Conservation (phyloP, 2,329 filamentous ascomycete species). For the Juglanconis oblonga region DNA sequence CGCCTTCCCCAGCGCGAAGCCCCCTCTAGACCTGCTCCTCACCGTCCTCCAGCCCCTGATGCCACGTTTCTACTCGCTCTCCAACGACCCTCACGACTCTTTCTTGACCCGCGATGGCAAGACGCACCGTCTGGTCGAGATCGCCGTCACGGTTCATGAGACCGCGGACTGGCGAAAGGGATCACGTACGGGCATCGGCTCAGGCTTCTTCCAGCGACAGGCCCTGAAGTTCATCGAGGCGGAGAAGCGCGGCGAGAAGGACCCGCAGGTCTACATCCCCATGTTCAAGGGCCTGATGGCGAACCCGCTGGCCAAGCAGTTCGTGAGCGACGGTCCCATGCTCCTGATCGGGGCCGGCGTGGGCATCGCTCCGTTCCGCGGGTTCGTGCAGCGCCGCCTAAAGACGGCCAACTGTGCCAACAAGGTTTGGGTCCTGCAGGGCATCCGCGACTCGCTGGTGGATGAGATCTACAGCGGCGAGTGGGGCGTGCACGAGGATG, state of each 20-base stretch:
- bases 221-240: slow-evolving; percentile 70
- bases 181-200: slow-evolving; percentile 78
- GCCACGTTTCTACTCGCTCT: slow-evolving; percentile 98
- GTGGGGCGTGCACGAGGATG: slow-evolving; percentile 88
- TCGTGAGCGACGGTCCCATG: slow-evolving; percentile 94
- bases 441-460: slow-evolving; percentile 86
- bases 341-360: slow-evolving; percentile 95
- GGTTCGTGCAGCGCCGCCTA: slow-evolving; percentile 90
- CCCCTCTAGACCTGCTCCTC: slow-evolving; percentile 78
- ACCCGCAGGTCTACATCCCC: slow-evolving; percentile 70
- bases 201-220: slow-evolving; percentile 88
- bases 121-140: slow-evolving; percentile 80
- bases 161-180: slow-evolving; percentile 73
- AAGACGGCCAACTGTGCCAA: slow-evolving; percentile 96
- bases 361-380: slow-evolving; percentile 94
- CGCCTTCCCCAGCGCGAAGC: slow-evolving; percentile 89
- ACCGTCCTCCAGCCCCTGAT: slow-evolving; percentile 82
- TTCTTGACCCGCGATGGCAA: slow-evolving; percentile 66
- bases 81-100: slow-evolving; percentile 85
- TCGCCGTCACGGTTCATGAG: slow-evolving; percentile 96
- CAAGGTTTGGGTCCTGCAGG: slow-evolving; percentile 96
- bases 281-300: slow-evolving; percentile 99
- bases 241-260: slow-evolving; percentile 55
- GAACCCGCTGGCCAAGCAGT: slow-evolving; percentile 89
- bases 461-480: slow-evolving; percentile 97